Conservation (phyloP, 1,284 basidiomycete genomes). For the Cystobasidium pallidum region DNA sequence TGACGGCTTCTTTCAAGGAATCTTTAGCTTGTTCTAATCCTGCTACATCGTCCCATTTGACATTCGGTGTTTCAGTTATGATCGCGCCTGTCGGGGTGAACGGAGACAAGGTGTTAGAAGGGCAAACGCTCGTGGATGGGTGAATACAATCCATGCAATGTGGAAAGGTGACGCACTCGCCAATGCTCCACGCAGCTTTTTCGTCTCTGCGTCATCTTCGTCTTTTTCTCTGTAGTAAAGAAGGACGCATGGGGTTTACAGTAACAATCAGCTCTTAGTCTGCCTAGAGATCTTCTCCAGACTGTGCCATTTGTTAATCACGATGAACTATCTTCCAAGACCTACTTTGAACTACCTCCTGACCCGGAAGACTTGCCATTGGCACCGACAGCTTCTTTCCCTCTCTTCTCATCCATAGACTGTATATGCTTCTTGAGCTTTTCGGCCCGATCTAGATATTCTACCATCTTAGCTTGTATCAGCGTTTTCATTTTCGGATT, state of each 20-base stretch:
- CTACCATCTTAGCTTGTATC: conserved; percentile 85
- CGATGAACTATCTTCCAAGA: not conserved
- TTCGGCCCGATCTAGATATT: conserved; percentile 92
- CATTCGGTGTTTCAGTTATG: conserved; percentile 89
- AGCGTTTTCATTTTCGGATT: conserved; percentile 89
- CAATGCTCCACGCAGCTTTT: conserved; percentile 89
- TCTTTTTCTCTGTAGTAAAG: conserved; percentile 55
- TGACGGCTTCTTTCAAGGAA: conserved; percentile 95
- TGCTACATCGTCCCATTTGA: conserved; percentile 97
- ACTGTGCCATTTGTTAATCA: too few species aligned
- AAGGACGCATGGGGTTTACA: not conserved
- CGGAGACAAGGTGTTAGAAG: too few species aligned
- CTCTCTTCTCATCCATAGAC: conserved; percentile 68
- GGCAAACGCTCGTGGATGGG: too few species aligned
- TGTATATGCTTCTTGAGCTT: conserved; percentile 83
- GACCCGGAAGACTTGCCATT: conserved; percentile 68
- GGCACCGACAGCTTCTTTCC: conserved; percentile 75
- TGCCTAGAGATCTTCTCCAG: not conserved
- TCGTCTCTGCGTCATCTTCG: conserved; percentile 85
- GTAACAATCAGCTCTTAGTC: conserved; percentile 9
- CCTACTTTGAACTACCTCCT: conserved; percentile 63
- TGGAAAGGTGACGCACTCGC: conserved; percentile 60
- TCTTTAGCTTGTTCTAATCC: conserved; percentile 94
- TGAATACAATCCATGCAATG: too few species aligned
- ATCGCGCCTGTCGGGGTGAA: conserved; percentile 67